phyloP scores from a whole-genome alignment of 805 yeast species.

The Phaffomyces opuntiae region DNA sequence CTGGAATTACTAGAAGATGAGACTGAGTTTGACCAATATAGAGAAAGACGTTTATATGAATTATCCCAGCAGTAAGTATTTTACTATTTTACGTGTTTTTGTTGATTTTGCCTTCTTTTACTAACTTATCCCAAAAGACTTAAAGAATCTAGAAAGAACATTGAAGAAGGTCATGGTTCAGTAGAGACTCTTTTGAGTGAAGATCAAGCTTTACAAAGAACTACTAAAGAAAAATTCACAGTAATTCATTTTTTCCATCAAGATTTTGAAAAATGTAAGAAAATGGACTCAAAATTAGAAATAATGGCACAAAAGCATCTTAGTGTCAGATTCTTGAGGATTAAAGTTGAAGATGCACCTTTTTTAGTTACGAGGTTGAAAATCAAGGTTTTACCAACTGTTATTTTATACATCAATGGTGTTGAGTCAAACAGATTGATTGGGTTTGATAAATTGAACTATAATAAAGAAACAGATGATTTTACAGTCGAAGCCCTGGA shows the following conservation, averaged over 20 bases:
- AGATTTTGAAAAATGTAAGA: constrained; percentile 50
- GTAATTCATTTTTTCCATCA: constrained; percentile 63
- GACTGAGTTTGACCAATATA: constrained; percentile 38
- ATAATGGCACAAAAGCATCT: constrained; percentile 53
- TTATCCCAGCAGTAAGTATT: constrained; percentile 32
- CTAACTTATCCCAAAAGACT: constrained; percentile 18
- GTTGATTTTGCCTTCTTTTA: not conserved
- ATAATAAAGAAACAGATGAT: constrained; percentile 30
- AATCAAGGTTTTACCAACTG: constrained; percentile 66
- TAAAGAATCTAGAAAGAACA: constrained; percentile 27
- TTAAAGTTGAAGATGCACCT: constrained; percentile 62
- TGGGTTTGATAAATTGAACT: constrained; percentile 61
- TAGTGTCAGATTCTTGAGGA: constrained; percentile 42
- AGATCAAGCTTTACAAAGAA: constrained; percentile 46
- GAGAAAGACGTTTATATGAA: constrained; percentile 60
- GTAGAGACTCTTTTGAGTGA: constrained; percentile 41
- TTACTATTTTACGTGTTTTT: not conserved
- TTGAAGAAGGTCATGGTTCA: constrained; percentile 37
- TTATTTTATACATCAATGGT: constrained; percentile 54
- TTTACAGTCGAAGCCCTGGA: constrained; percentile 47
- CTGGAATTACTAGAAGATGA: constrained; percentile 47
- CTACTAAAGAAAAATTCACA: constrained; percentile 34
- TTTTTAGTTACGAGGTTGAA: constrained; percentile 59
- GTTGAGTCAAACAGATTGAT: constrained; percentile 51
- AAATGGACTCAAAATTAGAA: constrained; percentile 43